phyloP scores from a whole-genome alignment of 306 rosid genomes.

The Cotoneaster glaucophyllus region DNA sequence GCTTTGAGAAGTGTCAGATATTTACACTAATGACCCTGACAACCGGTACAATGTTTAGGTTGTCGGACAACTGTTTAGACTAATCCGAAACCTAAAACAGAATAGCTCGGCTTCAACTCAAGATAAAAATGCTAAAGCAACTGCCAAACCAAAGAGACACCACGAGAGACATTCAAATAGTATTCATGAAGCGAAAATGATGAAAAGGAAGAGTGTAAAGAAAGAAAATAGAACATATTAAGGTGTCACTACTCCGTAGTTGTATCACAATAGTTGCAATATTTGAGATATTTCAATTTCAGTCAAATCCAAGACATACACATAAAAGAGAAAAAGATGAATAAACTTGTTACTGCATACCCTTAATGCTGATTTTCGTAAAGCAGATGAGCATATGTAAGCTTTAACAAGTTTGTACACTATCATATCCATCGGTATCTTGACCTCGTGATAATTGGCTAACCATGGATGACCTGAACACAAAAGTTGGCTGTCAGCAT shows the following conservation, averaged over 20 bases:
- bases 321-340: neutral
- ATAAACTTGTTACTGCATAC: constrained; percentile 28
- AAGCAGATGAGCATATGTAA: constrained; percentile 60
- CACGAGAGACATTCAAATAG: neutral
- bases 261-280: neutral
- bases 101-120: neutral
- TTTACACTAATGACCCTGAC: neutral
- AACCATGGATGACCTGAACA: constrained; percentile 78
- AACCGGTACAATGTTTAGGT: neutral
- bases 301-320: neutral
- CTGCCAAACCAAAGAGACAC: neutral
- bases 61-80: neutral
- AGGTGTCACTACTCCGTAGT: neutral
- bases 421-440: constrained; percentile 65
- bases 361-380: constrained; percentile 71
- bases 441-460: constrained; percentile 38
- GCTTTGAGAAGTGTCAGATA: neutral
- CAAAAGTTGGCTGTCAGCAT: constrained; percentile 11
- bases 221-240: neutral
- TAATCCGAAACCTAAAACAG: neutral
- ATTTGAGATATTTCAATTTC: neutral
- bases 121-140: neutral
- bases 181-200: neutral
- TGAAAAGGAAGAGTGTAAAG: neutral
- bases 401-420: constrained; percentile 57